These are phyloP conservation scores for Austropuccinia psidii DNA, from an alignment of 1,284 basidiomycete species.

Conservation along the genomic window DNA sequence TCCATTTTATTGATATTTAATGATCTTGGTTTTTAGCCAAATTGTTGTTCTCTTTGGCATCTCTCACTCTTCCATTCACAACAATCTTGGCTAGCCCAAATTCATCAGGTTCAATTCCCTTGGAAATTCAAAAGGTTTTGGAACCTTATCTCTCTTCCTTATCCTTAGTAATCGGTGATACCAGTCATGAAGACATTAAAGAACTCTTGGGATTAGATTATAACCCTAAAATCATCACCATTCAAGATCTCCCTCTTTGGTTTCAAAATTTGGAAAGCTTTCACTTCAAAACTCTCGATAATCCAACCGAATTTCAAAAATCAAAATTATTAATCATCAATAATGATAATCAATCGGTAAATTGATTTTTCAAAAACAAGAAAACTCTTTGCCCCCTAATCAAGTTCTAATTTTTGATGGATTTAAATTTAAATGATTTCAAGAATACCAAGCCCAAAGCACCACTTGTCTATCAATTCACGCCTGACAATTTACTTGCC, in stretches of 20 bases:
- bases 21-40: not conserved
- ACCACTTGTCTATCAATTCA: not conserved
- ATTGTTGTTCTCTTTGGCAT: slow-evolving; percentile 8
- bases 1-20: not conserved
- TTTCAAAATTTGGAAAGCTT: not conserved
- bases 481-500: slow-evolving; percentile 9
- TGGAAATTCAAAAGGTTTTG: not conserved
- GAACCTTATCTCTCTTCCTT: not conserved
- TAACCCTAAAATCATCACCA: not conserved
- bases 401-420: not conserved
- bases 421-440: too few species aligned
- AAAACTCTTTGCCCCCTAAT: not conserved
- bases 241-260: not conserved
- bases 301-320: not conserved
- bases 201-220: not conserved
- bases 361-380: not conserved
- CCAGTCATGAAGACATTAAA: not conserved
- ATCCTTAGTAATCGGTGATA: slow-evolving; percentile 6
- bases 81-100: not conserved
- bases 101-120: not conserved
- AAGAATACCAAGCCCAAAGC: not conserved
- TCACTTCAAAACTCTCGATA: not conserved
- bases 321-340: not conserved
- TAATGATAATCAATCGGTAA: not conserved
- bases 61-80: not conserved